Evolutionary conservation across 2,329 filamentous ascomycete species (phyloP).

Genomic region (Aspergillus persii): DNA sequence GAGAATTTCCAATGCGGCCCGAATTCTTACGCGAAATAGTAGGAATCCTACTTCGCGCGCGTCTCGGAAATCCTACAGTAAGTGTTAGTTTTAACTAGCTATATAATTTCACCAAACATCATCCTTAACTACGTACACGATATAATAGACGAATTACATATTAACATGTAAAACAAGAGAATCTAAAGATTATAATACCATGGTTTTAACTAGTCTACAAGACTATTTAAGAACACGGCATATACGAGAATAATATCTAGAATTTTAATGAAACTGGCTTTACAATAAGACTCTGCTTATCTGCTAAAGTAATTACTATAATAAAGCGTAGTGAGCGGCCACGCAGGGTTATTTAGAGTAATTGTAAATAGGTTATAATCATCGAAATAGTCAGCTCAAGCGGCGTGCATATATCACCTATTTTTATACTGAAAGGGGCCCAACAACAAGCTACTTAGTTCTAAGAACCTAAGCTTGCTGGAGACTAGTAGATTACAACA

Average conservation of each 20-base stretch:
- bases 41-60: neutral
- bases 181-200: constrained; percentile 1
- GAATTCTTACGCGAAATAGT: constrained; percentile 5
- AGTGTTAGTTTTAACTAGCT: neutral
- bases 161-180: neutral
- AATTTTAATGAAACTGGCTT: constrained; percentile 11
- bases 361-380: constrained; percentile 9
- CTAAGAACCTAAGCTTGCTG: neutral
- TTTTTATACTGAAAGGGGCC: neutral
- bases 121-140: constrained; percentile 4
- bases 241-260: neutral
- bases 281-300: constrained; percentile 5
- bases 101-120: constrained; percentile 1
- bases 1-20: neutral
- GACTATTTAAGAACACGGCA: neutral
- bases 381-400: neutral
- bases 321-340: constrained; percentile 1
- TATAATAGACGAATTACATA: constrained; percentile 1
- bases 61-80: neutral
- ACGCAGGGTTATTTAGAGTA: constrained; percentile 6
- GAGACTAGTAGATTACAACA: neutral
- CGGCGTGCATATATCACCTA: neutral
- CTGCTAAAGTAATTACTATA: constrained; percentile 11
- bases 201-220: neutral
- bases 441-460: neutral